Evolutionary conservation across 306 rosid species (phyloP).

Genomic region (Quillaja saponaria): DNA sequence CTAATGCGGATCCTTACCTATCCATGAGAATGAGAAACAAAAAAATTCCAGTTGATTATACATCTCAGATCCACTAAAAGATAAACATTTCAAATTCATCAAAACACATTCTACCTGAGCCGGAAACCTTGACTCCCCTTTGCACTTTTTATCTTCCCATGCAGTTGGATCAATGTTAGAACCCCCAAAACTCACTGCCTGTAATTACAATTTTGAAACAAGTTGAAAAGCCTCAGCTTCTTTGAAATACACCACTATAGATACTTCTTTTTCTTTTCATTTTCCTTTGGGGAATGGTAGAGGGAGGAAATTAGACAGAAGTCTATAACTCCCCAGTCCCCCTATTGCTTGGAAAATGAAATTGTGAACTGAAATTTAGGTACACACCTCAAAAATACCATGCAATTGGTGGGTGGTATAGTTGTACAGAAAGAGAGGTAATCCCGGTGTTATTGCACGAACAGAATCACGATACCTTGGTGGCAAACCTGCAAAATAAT

Average conservation of each 20-base stretch:
- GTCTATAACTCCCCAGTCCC: conserved; percentile 4
- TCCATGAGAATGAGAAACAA: conserved; percentile 5
- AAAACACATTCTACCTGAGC: conserved; percentile 72
- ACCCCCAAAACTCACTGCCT: conserved; percentile 98
- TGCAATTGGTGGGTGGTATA: conserved; percentile 95
- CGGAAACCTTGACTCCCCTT: conserved; percentile 97
- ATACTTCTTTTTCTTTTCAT: not conserved
- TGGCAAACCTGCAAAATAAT: conserved; percentile 71
- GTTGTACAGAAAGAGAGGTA: conserved; percentile 91
- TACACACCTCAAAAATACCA: conserved; percentile 88
- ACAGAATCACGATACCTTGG: conserved; percentile 97
- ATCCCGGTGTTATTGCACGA: conserved; percentile 90
- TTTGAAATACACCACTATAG: conserved; percentile 2
- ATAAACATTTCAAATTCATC: conserved; percentile 7
- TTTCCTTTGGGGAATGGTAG: not conserved
- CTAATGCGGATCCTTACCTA: conserved; percentile 86
- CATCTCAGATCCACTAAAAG: conserved; percentile 5
- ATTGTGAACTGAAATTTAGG: conserved; percentile 7
- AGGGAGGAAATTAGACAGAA: not conserved
- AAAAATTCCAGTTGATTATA: not conserved
- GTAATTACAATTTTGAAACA: conserved; percentile 24
- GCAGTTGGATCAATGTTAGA: conserved; percentile 99
- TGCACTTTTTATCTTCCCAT: conserved; percentile 99
- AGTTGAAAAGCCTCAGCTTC: conserved; percentile 5
- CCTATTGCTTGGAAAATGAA: conserved; percentile 6